Evolutionary conservation across 306 rosid genomes (phyloP).

Genomic region (Cotoneaster glaucophyllus): DNA sequence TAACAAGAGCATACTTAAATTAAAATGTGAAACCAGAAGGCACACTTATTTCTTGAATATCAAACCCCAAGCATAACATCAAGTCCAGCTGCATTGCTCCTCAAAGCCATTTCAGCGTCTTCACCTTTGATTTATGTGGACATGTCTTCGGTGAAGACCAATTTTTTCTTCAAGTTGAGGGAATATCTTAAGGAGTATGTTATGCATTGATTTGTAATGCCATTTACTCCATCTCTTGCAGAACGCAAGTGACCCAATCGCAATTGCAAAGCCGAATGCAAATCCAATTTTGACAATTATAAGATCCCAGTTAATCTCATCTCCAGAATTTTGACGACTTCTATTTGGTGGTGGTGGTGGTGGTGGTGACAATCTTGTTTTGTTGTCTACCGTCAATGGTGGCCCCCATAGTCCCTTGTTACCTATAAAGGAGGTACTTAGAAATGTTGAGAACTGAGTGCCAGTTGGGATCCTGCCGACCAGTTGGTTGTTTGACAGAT

Average conservation of each 20-base stretch:
- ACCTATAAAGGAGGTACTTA: constrained; percentile 16
- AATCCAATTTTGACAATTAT: not conserved
- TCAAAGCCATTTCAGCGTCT: not conserved
- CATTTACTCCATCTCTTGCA: too few species aligned
- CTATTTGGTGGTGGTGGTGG: too few species aligned
- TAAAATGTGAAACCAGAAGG: not conserved
- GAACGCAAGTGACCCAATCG: not conserved
- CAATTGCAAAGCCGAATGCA: constrained; percentile 6
- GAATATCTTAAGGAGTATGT: too few species aligned
- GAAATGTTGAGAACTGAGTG: constrained; percentile 12
- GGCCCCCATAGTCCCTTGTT: constrained; percentile 29
- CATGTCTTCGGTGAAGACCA: not conserved
- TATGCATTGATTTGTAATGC: too few species aligned
- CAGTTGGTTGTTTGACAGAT: constrained; percentile 29
- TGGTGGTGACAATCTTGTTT: not conserved
- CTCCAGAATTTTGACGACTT: not conserved
- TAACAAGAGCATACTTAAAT: too few species aligned
- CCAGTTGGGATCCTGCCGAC: constrained; percentile 21
- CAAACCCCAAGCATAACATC: not conserved
- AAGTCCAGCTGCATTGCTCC: not conserved
- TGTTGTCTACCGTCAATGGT: not conserved
- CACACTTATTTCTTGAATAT: not conserved
- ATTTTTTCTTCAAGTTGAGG: too few species aligned
- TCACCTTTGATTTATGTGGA: not conserved
- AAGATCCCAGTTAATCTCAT: not conserved